Conservation (phyloP, 805 yeast genomes). For the Wickerhamomyces mucosus region DNA sequence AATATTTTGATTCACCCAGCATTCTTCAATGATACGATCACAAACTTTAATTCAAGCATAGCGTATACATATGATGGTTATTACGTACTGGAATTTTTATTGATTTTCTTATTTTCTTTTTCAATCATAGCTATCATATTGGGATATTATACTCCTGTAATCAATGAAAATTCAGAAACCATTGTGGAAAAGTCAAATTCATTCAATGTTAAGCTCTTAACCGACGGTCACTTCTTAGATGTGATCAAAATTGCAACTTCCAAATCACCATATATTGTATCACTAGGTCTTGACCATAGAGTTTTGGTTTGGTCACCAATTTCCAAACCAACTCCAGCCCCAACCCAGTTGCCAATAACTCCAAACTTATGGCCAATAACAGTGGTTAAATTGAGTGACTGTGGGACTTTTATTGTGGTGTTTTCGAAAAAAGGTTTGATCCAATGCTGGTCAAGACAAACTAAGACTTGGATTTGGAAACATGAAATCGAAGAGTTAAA, state of each 20-base stretch:
- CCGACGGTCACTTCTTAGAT: slow-evolving; percentile 53
- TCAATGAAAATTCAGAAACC: slow-evolving; percentile 10
- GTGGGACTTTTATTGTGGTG: slow-evolving; percentile 50
- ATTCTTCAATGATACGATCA: no score
- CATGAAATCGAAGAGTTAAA: slow-evolving; percentile 27
- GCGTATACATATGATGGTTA: slow-evolving; percentile 38
- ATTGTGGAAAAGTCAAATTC: slow-evolving; percentile 12
- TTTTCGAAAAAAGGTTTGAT: slow-evolving; percentile 42
- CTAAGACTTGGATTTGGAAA: slow-evolving; percentile 52
- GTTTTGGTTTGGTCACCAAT: slow-evolving; percentile 69
- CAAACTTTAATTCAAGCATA: no score
- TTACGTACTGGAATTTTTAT: slow-evolving; percentile 47
- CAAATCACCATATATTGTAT: slow-evolving; percentile 50
- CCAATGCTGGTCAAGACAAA: slow-evolving; percentile 50
- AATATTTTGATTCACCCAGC: neutral
- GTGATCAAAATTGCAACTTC: slow-evolving; percentile 53
- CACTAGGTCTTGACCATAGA: slow-evolving; percentile 67
- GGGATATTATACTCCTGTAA: no score
- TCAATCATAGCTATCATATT: slow-evolving; percentile 34
- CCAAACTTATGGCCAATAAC: slow-evolving; percentile 54
- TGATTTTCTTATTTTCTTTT: slow-evolving; percentile 42
- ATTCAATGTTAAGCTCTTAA: slow-evolving; percentile 30
- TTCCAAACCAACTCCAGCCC: slow-evolving; percentile 34
- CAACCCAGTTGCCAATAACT: slow-evolving; percentile 32
- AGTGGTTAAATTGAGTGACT: slow-evolving; percentile 43